Base-by-base conservation (phyloP, 345 rosid genomes). In the Microcos paniculata region DNA sequence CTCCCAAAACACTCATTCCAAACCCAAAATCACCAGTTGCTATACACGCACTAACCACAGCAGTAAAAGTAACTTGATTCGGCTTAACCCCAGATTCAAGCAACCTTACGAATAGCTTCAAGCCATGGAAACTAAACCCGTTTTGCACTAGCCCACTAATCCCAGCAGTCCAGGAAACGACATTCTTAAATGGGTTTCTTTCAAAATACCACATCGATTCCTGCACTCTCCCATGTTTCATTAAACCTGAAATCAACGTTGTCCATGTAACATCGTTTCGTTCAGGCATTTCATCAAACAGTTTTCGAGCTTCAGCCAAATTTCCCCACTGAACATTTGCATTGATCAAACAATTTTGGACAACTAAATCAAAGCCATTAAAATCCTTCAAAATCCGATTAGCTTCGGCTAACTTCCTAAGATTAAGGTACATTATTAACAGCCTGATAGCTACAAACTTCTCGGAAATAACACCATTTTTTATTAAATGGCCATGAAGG, bases 201-300 rank as follows among this genome's bases (percentile, higher is more conserved):
- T 82, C 78, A 71, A 87, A 89, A 40, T 81, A 84, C 84, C 81
- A 68, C 81, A 87, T 81, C 21, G 93, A 81, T 24, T 89, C 90
- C 42, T 79, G 68, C 53, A 84, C 80, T 78, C 77, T 81, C 67
- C 90, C 90, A 19, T 78, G 70, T 76, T 79, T 89, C 89, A 89
- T 84, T 52, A 84, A 76, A 13, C 90, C 90, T 8, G 88, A 85
- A 76, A 89, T 83, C 80, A 89, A 48, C 16, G 82, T 65, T 0
- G 90, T 87, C 93, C 93, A 89, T 0, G 90, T 80, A 24, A 87
- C 80, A 65, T 81, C 90, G 28, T 87, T 87, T 65, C 87, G 87
- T 24, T 82, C 81, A 8, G 89, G 90, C 92, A 89, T 89, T 87
- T 84, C 88, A 24, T 87, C 89, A 74, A 87, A 87, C 83, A 89